These are phyloP conservation scores for Corynespora cassiicola DNA, from an alignment of 2,329 filamentous ascomycete genomes.

Conservation along the genomic window DNA sequence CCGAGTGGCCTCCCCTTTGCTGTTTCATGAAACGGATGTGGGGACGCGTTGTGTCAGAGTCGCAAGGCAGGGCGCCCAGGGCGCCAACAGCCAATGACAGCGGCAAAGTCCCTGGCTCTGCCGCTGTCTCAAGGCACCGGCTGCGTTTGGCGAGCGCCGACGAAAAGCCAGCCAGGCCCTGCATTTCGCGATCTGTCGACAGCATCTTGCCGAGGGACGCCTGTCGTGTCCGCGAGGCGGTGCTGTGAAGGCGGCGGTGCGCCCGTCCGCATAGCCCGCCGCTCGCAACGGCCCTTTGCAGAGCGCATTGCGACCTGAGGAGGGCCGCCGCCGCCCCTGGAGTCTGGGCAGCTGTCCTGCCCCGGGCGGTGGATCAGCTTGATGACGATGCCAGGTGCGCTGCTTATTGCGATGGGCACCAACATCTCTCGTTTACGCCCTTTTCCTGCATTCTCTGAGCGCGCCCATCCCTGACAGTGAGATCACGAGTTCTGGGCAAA, in stretches of 20 bases:
- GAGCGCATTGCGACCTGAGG: conserved; percentile 8
- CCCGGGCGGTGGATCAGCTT: conserved; percentile 6
- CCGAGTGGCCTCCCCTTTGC: conserved; percentile 27
- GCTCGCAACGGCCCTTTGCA: conserved; percentile 4
- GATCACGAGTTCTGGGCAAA: conserved; percentile 2
- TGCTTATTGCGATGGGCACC: neutral
- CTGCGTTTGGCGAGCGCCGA: conserved; percentile 12
- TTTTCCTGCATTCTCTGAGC: neutral
- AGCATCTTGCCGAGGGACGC: conserved; percentile 10
- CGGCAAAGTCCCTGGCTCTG: conserved; percentile 25
- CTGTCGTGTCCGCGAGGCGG: conserved; percentile 22
- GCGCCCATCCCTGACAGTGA: conserved; percentile 1
- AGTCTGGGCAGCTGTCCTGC: conserved; percentile 3
- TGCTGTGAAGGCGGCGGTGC: conserved; percentile 17
- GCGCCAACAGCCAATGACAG: conserved; percentile 26
- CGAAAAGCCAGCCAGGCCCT: conserved; percentile 33
- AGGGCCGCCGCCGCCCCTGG: neutral
- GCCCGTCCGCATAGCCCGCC: no score
- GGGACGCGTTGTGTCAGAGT: conserved; percentile 43
- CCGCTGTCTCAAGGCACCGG: conserved; percentile 28
- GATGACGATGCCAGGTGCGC: neutral
- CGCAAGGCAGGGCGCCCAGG: conserved; percentile 25
- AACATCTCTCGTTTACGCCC: neutral
- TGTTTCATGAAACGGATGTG: conserved; percentile 43
- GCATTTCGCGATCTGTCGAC: conserved; percentile 11